Conservation (phyloP, 495 filamentous ascomycete species). For the Cryomyces minteri region DNA sequence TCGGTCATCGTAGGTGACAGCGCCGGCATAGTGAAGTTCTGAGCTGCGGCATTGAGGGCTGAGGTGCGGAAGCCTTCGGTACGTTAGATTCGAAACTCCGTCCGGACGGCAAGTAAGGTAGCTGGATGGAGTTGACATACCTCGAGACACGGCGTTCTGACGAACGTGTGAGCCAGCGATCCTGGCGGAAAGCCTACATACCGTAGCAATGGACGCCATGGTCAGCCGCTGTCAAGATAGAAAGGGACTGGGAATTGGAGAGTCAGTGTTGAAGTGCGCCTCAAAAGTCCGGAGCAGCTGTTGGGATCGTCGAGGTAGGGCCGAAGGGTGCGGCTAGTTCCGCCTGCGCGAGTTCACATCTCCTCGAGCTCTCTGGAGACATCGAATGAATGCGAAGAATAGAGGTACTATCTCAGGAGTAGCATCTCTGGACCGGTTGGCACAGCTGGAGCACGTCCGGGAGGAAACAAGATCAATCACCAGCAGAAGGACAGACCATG, state of each 20-base stretch:
- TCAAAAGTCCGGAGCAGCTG: background rate
- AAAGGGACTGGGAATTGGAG: background rate
- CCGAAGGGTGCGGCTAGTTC: background rate
- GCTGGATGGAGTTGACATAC: conserved; percentile 4
- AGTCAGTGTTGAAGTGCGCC: background rate
- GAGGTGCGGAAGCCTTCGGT: conserved; percentile 41
- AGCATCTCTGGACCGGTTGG: too few species aligned
- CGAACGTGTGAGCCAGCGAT: conserved; percentile 10
- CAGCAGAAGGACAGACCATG: too few species aligned
- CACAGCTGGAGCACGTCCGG: too few species aligned
- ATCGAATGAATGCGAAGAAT: background rate
- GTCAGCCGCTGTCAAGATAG: background rate
- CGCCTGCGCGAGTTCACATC: background rate
- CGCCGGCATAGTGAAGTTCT: conserved; percentile 75
- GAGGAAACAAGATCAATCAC: too few species aligned
- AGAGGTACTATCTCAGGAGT: too few species aligned
- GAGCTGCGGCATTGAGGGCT: conserved; percentile 39
- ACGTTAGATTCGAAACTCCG: conserved; percentile 1
- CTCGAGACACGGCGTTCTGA: conserved; percentile 8
- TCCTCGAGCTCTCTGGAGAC: background rate
- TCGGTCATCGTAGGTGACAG: conserved; percentile 78
- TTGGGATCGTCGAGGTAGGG: background rate
- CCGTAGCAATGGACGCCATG: conserved; percentile 14
- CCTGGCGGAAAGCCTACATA: conserved; percentile 12
- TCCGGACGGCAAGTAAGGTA: background rate